phyloP scores from a whole-genome alignment of 805 yeast species.

The Yarrowia sp. region DNA sequence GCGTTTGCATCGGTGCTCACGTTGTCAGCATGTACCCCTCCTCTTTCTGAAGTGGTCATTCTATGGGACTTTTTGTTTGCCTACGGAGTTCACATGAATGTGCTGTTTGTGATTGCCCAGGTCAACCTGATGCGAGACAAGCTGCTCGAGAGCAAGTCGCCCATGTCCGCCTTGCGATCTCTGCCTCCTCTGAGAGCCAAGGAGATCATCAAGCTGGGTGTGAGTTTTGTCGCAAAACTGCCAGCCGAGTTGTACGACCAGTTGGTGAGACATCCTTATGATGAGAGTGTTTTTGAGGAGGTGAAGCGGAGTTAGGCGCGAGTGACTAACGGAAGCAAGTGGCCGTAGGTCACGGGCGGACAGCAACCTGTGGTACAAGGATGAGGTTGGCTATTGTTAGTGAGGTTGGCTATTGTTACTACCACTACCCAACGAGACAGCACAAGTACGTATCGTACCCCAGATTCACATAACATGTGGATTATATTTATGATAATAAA shows the following conservation, averaged over 20 bases:
- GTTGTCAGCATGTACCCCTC: constrained; percentile 86
- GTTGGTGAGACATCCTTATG: constrained; percentile 68
- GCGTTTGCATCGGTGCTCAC: constrained; percentile 82
- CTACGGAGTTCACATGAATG: constrained; percentile 87
- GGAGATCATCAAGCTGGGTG: constrained; percentile 76
- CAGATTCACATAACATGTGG: no score
- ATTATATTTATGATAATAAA: no score
- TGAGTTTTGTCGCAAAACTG: constrained; percentile 77
- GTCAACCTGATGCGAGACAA: constrained; percentile 69
- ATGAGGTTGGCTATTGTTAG: no score
- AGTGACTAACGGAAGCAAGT: background rate
- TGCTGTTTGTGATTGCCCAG: constrained; percentile 84
- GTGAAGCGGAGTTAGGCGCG: background rate
- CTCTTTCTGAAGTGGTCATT: constrained; percentile 72
- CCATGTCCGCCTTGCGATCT: constrained; percentile 76
- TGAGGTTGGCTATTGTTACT: no score
- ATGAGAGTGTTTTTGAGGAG: constrained; percentile 45
- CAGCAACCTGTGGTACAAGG: no score
- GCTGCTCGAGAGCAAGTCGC: constrained; percentile 65
- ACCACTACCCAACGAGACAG: no score
- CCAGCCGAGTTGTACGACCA: constrained; percentile 71
- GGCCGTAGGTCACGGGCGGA: no score
- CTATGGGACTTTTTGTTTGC: constrained; percentile 93
- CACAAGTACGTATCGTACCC: no score
- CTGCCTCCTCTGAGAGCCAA: constrained; percentile 75